These are phyloP conservation scores for Rhodosporidiobolus odoratus DNA, from an alignment of 768 basidiomycete genomes.

Conservation along the genomic window DNA sequence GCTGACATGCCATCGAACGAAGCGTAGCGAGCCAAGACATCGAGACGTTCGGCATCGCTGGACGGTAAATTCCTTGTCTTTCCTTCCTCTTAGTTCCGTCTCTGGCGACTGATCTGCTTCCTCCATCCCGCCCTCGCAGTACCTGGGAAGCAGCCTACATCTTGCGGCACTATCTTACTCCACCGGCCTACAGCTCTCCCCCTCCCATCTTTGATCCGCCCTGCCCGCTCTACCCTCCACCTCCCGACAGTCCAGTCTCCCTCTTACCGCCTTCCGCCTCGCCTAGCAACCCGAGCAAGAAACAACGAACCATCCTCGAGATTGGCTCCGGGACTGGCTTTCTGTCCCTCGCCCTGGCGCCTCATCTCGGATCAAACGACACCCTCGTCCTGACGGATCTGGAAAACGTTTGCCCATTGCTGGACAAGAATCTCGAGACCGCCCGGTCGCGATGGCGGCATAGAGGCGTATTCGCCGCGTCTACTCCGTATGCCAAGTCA, in stretches of 20 bases:
- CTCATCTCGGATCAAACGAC: slow-evolving; percentile 47
- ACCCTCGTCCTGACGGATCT: slow-evolving; percentile 61
- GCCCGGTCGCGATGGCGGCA: slow-evolving; percentile 13
- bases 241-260: slow-evolving; percentile 50
- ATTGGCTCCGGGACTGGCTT: slow-evolving; percentile 74
- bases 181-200: slow-evolving; percentile 50
- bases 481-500: no score
- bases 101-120: no score
- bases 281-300: slow-evolving; percentile 49
- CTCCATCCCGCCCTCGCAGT: neutral
- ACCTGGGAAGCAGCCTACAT: slow-evolving; percentile 66
- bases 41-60: slow-evolving; percentile 31
- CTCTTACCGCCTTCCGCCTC: slow-evolving; percentile 56
- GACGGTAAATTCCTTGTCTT: slow-evolving; percentile 3
- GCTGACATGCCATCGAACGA: no score
- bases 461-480: no score
- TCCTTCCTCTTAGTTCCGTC: neutral
- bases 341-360: slow-evolving; percentile 54
- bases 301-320: slow-evolving; percentile 55
- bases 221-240: slow-evolving; percentile 46
- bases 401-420: slow-evolving; percentile 61
- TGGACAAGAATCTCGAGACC: slow-evolving; percentile 49
- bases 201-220: slow-evolving; percentile 49
- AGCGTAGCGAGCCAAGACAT: slow-evolving; percentile 19
- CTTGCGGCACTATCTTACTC: slow-evolving; percentile 58